These are phyloP conservation scores for Vitis hybrid DNA, from an alignment of 177 flowering plant genomes.

Conservation along the genomic window DNA sequence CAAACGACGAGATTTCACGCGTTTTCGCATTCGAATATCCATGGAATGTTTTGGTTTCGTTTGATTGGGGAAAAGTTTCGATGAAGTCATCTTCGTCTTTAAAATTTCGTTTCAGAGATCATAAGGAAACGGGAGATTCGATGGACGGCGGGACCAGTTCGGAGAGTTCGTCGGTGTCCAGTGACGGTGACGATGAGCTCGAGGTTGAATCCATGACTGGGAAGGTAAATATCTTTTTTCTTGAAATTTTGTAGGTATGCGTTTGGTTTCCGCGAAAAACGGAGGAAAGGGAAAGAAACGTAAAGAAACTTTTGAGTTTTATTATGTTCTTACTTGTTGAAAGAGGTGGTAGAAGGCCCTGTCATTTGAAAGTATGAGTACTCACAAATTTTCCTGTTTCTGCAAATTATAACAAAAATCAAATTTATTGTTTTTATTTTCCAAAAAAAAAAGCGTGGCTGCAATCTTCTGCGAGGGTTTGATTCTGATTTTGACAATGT, in stretches of 20 bases:
- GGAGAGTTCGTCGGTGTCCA: constrained; percentile 24
- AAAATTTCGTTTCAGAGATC: constrained; percentile 56
- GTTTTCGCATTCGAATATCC: background rate
- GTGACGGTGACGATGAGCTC: constrained; percentile 23
- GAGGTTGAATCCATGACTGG: constrained; percentile 63
- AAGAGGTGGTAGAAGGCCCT: no score
- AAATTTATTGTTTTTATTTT: no score
- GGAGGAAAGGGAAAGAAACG: background rate
- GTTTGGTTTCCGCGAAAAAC: background rate
- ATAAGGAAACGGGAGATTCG: constrained; percentile 28
- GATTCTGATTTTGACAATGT: no score
- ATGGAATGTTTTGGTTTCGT: constrained; percentile 9
- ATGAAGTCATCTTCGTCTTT: constrained; percentile 28
- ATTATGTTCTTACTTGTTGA: no score
- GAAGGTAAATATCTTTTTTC: constrained; percentile 34
- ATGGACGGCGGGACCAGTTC: constrained; percentile 25
- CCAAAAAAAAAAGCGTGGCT: no score
- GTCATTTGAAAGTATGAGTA: background rate
- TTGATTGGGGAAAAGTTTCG: background rate
- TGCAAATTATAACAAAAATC: no score
- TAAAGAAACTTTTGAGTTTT: no score
- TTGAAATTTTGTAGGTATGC: background rate
- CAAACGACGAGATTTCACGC: background rate
- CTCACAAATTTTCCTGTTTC: background rate
- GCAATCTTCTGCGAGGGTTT: no score